A percentile compares a stretch with the other conserved stretches of the same genome.
Evolutionary conservation across 352 stramenopile species (phyloP).

Genomic region (Elongisporangium undulatum): DNA sequence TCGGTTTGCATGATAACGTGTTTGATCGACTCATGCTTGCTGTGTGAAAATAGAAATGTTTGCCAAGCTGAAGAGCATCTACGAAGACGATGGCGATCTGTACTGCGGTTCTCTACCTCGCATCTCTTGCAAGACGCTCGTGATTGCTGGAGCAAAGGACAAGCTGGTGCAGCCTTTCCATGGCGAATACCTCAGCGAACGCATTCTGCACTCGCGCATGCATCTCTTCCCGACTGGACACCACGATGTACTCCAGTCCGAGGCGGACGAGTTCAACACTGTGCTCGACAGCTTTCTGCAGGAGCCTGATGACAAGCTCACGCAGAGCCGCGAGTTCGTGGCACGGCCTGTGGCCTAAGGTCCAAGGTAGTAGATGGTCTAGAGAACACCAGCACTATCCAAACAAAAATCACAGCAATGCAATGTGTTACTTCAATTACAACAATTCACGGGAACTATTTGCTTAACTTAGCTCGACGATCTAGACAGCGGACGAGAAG

Average conservation of each 20-base stretch:
- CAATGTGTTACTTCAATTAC: background rate
- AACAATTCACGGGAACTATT: background rate
- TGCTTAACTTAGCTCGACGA: background rate
- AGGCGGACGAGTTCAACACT: conserved; percentile 49
- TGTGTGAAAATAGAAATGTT: conserved; percentile 39
- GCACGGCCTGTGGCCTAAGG: conserved; percentile 23
- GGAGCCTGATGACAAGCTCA: conserved; percentile 78
- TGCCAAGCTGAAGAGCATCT: conserved; percentile 34
- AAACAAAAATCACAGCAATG: background rate
- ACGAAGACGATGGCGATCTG: conserved; percentile 55
- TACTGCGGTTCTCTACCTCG: conserved; percentile 63
- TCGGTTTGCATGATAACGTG: no score
- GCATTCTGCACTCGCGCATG: conserved; percentile 78
- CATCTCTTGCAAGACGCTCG: conserved; percentile 84
- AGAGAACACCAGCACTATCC: background rate
- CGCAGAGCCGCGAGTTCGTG: conserved; percentile 78
- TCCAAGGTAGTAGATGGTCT: background rate
- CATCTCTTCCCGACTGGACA: conserved; percentile 47
- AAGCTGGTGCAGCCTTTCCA: conserved; percentile 65
- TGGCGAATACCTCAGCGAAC: conserved; percentile 80
- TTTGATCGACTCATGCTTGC: background rate
- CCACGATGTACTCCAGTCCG: conserved; percentile 53
- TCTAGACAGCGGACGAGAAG: conserved; percentile 1
- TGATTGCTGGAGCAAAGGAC: conserved; percentile 57
- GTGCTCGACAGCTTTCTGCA: conserved; percentile 60